Percentiles rank a stretch among this genome's conserved stretches.
phyloP scores from a whole-genome alignment of 2,329 filamentous ascomycete genomes.

The Nemania bipapillata region DNA sequence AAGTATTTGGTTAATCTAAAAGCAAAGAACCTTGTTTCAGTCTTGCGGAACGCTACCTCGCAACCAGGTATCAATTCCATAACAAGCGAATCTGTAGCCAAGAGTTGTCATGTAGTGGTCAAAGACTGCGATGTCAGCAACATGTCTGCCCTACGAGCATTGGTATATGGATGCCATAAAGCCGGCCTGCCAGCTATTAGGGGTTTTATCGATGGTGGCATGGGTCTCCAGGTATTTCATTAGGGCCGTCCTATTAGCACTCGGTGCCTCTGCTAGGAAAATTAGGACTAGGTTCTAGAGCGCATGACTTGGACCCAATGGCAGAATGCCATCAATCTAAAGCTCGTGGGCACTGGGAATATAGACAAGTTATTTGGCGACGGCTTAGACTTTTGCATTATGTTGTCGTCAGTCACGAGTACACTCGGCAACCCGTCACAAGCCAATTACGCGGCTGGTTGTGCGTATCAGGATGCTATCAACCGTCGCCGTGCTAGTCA shows the following conservation, averaged over 20 bases:
- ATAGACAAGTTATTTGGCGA: constrained; percentile 20
- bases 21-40: constrained; percentile 47
- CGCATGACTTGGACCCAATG: constrained; percentile 21
- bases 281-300: constrained; percentile 25
- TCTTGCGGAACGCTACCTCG: constrained; percentile 43
- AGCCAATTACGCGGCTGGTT: constrained; percentile 22
- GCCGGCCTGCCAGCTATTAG: constrained; percentile 16
- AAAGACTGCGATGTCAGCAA: constrained; percentile 22
- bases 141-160: not conserved
- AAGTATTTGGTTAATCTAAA: constrained; percentile 39
- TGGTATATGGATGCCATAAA: not conserved
- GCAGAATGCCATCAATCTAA: constrained; percentile 11
- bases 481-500: constrained; percentile 18
- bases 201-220: constrained; percentile 24
- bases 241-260: not conserved
- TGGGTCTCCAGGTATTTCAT: constrained; percentile 23
- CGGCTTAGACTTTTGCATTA: constrained; percentile 22
- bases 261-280: not conserved
- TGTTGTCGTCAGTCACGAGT: constrained; percentile 19
- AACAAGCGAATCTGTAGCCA: constrained; percentile 22
- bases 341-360: constrained; percentile 12
- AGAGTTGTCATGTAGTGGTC: constrained; percentile 7
- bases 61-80: constrained; percentile 27
- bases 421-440: constrained; percentile 16
- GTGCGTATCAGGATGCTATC: constrained; percentile 21